Base-by-base conservation (phyloP, 169 alveolate species). In the Perkinsus marinus region DNA sequence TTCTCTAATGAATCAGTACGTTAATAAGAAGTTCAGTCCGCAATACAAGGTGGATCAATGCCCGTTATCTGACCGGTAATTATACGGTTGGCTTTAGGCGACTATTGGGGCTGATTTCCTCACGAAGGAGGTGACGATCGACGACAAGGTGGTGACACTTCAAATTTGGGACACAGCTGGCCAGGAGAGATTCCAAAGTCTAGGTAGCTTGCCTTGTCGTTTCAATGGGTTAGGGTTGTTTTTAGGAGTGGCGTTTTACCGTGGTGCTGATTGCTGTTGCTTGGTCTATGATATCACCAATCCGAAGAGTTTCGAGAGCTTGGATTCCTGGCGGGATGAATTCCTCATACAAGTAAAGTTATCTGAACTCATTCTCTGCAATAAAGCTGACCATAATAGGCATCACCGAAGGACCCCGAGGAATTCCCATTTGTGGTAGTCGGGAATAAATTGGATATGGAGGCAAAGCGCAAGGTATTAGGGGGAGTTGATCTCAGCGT, bases 191-290 rank as follows among this genome's bases (percentile, higher is more conserved):
- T 99, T 98, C 95, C 98, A 99, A 95, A 96, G 99, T 89, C 94
- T 99, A 90, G 99, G 94, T 39, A 57, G 68, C 68, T 17, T 43
- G 9, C 68, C 68, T 17, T 10, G 9, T 9, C 68, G 9, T 9
- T 17, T 10, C 26, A 43, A 43, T 43, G 17, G 68, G 68, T 17
- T 10, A 10, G 9, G 68, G 68, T 16, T 13, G 5, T 16, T 13
- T 57, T 57, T 30, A 57, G 96, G 99, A 26, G 99, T 97, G 47
- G 99, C 99, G 41, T 98, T 99, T 94, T 99, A 99, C 94, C 95
- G 99, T 89, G 99, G 99, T 39, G 99, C 99, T 26, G 99, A 99
- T 93, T 98, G 99, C 94, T 99, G 99, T 95, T 99, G 98, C 90
- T 94, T 99, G 90, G 99, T 98, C 57, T 98, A 97, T 95, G 99